Evolutionary conservation across 1,139 yeast species (phyloP), one percentile per base, ranked within the genome.

Genomic region (Taiozyma sp.): DNA sequence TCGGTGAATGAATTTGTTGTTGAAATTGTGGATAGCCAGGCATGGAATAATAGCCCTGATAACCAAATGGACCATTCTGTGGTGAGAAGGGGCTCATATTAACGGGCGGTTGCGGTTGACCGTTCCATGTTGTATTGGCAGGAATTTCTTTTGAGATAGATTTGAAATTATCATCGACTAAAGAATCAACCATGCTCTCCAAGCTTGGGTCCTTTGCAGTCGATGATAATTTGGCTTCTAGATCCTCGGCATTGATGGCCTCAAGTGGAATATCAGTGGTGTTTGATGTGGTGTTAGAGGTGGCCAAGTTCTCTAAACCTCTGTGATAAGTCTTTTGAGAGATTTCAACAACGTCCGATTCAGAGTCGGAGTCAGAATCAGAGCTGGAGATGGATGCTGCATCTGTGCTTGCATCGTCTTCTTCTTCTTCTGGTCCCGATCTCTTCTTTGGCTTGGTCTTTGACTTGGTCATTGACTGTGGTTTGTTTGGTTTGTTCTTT

Each of bases 141-240:
- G 29, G 28, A 24, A 9, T 27, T 10, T 19, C n/a, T n/a, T 7
- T 8, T 19, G 41, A 10, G 4, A 4, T 38, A 2, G 41, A 16
- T 38, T 38, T 38, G 41, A 39, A 44, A n/a, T 56, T 24, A 14
- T 55, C 55, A 27, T 64, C 69, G 14, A 69, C 67, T 32, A 70
- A 60, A 2, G 69, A 63, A 48, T 66, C 66, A 43, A 70, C 73
- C 71, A 70, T 70, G 45, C 55, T 61, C 16, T 61, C 63, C 27
- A 39, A 10, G 9, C 44, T 16, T 8, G 32, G 23, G 27, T 19
- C 41, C 14, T 41, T 41, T 13, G 22, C 44, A 23, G 39, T 23
- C 3, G 34, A 32, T 8, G 48, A 36, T 4, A 49, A 24, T 22
- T 43, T 49, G 4, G 52, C 48, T 23, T 50, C 54, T n/a, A 51